A percentile compares a stretch with the other conserved stretches of the same genome.
These are phyloP conservation scores for Strigomonas culicis DNA, from an alignment of 208 protist species.

Conservation along the genomic window DNA sequence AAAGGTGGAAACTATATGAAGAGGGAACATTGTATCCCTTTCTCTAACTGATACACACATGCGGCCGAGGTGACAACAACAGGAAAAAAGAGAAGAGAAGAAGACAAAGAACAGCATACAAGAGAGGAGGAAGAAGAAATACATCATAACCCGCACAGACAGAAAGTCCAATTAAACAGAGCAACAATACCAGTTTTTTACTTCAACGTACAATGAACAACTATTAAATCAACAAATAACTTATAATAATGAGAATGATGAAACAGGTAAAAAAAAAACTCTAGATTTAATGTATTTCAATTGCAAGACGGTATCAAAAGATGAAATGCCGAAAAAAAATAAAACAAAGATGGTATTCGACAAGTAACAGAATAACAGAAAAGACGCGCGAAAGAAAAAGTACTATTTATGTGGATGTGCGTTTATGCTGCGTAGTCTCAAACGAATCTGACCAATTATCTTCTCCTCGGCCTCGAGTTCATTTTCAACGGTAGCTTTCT, in stretches of 20 bases:
- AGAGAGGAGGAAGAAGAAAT: background rate
- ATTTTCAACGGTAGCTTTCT: constrained; percentile 39
- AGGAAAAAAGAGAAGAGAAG: background rate
- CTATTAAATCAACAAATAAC: background rate
- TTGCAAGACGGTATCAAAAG: constrained; percentile 4
- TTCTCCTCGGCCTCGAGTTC: constrained; percentile 43
- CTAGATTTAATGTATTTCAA: background rate
- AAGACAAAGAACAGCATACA: background rate
- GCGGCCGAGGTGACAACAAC: background rate
- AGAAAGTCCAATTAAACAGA: background rate
- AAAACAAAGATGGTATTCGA: background rate
- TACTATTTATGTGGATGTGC: constrained; percentile 15
- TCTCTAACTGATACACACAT: background rate
- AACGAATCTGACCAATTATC: constrained; percentile 47
- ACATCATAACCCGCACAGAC: background rate
- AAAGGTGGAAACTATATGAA: background rate
- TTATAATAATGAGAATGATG: background rate
- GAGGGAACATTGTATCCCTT: background rate
- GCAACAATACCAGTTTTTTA: constrained; percentile 1
- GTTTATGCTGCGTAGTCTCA: constrained; percentile 40
- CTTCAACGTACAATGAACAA: background rate
- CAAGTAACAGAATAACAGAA: background rate
- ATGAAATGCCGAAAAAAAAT: background rate
- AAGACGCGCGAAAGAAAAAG: background rate
- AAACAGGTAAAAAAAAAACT: constrained; percentile 3